phyloP scores from a whole-genome alignment of 345 rosid genomes.

The Eucalyptus virginea region DNA sequence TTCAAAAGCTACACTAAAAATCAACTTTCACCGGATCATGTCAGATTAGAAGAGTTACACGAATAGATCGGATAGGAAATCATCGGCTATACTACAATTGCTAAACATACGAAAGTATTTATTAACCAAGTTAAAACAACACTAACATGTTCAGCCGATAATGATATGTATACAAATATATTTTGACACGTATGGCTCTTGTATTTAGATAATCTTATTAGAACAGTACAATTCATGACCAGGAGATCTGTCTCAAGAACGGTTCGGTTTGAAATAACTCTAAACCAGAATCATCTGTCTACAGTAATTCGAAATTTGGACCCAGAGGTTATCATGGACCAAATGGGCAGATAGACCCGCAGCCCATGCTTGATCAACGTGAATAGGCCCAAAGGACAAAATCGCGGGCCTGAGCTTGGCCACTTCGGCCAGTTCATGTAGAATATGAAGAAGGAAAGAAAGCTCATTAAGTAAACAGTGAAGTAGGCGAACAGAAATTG shows the following conservation, averaged over 20 bases:
- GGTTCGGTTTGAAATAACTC: not conserved
- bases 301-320: too few species aligned
- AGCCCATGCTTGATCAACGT: not conserved
- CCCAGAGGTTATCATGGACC: not conserved
- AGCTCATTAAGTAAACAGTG: too few species aligned
- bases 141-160: not conserved
- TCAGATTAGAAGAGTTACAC: not conserved
- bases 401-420: not conserved
- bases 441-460: too few species aligned
- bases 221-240: not conserved
- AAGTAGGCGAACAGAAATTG: not conserved
- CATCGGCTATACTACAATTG: not conserved
- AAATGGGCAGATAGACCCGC: not conserved
- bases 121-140: not conserved
- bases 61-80: not conserved
- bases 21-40: not conserved
- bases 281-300: too few species aligned
- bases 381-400: not conserved
- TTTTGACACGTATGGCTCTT: not conserved
- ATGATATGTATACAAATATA: not conserved
- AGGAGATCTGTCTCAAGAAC: not conserved
- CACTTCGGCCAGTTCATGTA: too few species aligned
- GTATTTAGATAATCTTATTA: not conserved
- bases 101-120: not conserved
- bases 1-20: not conserved